phyloP scores from a whole-genome alignment of 164 flowering plant species.

The Magnolia officinalis region DNA sequence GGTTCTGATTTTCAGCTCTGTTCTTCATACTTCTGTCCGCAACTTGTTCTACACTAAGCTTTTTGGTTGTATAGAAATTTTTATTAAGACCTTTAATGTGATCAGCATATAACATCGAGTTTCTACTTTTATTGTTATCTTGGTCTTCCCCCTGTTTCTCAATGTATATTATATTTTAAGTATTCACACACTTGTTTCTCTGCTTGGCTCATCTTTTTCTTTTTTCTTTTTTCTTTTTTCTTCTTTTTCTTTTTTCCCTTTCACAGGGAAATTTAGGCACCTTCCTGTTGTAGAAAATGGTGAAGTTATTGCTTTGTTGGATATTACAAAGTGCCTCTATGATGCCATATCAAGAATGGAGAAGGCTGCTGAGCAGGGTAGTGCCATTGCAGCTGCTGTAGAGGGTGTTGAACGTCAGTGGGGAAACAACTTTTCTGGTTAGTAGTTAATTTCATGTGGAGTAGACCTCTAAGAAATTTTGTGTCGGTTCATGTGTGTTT shows the following conservation, averaged over 20 bases:
- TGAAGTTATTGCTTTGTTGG: constrained; percentile 91
- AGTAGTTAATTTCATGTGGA: constrained; percentile 14
- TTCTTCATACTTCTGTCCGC: background rate
- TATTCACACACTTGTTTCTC: background rate
- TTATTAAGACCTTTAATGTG: background rate
- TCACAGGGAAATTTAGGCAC: constrained; percentile 88
- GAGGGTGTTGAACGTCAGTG: constrained; percentile 96
- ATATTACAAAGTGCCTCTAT: constrained; percentile 95
- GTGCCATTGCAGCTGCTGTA: constrained; percentile 99
- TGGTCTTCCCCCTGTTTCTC: background rate
- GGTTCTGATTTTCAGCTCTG: background rate
- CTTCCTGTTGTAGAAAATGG: constrained; percentile 99
- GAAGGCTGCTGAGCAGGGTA: constrained; percentile 99
- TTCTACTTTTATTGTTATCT: background rate
- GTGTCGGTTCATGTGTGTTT: background rate
- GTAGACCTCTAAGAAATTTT: background rate
- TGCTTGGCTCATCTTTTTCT: background rate
- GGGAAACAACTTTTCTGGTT: constrained; percentile 78
- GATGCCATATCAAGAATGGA: constrained; percentile 98
- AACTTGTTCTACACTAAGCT: background rate
- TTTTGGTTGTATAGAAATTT: no score
- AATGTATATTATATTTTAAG: background rate
- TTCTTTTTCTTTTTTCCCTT: background rate
- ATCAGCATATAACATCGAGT: background rate
- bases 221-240: background rate